phyloP scores from a whole-genome alignment of 148 eudicot genomes.

The Bassia scoparia region DNA sequence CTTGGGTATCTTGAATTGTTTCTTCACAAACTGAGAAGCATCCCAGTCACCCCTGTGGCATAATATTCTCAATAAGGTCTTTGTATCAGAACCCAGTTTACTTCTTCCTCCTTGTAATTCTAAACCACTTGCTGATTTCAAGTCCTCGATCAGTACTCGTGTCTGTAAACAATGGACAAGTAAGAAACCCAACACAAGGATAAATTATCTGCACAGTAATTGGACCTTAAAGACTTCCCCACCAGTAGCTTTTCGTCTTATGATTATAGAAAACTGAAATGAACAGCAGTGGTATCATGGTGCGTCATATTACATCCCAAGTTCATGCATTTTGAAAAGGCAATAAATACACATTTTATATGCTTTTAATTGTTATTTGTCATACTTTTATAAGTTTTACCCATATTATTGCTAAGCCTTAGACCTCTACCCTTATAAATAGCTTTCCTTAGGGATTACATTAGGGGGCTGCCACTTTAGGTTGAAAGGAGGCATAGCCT shows the following conservation, averaged over 20 bases:
- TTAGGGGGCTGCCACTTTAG: too few species aligned
- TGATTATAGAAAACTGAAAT: not conserved
- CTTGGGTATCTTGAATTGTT: slow-evolving; percentile 92
- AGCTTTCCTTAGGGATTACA: too few species aligned
- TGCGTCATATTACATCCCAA: not conserved
- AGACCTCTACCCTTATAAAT: too few species aligned
- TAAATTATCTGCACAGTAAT: too few species aligned
- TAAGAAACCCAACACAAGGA: slow-evolving; percentile 3
- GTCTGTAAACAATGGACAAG: slow-evolving; percentile 53
- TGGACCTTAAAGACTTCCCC: not conserved
- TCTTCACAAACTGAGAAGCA: slow-evolving; percentile 94
- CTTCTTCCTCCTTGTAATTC: slow-evolving; percentile 64
- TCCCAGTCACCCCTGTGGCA: slow-evolving; percentile 90
- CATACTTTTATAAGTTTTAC: too few species aligned
- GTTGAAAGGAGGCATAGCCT: too few species aligned
- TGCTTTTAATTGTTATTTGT: too few species aligned
- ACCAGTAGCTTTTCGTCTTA: not conserved
- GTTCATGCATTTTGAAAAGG: too few species aligned
- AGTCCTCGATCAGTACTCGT: slow-evolving; percentile 83
- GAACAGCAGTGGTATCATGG: not conserved
- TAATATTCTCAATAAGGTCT: slow-evolving; percentile 73
- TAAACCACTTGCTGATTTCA: slow-evolving; percentile 61
- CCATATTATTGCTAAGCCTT: too few species aligned
- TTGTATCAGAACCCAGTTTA: slow-evolving; percentile 73
- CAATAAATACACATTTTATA: too few species aligned